These are phyloP conservation scores for Shiraia bambusicola DNA, from an alignment of 2,329 filamentous ascomycete species.

Conservation along the genomic window DNA sequence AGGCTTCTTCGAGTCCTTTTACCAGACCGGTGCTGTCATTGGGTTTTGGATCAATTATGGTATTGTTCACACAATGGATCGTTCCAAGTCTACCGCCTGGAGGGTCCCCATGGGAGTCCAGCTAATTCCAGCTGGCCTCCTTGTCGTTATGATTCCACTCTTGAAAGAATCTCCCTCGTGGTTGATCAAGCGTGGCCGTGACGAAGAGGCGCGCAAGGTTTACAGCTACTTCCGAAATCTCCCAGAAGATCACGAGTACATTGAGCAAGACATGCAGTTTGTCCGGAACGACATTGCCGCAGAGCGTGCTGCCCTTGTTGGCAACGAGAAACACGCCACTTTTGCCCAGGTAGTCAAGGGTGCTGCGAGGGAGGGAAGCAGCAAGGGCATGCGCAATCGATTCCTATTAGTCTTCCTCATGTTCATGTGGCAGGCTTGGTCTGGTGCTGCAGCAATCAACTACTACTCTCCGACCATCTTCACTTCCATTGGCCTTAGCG, in stretches of 20 bases:
- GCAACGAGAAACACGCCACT: conserved; percentile 25
- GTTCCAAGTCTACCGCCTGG: conserved; percentile 58
- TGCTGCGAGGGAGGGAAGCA: conserved; percentile 30
- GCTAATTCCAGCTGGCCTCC: conserved; percentile 44
- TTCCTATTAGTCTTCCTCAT: conserved; percentile 45
- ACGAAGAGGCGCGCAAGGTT: conserved; percentile 44
- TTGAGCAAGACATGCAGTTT: conserved; percentile 41
- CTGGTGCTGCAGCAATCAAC: conserved; percentile 41
- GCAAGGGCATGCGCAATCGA: conserved; percentile 46
- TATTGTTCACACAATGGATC: conserved; percentile 45
- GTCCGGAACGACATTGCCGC: conserved; percentile 36
- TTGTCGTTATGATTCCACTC: conserved; percentile 36
- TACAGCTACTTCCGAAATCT: conserved; percentile 52
- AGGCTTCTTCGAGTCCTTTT: conserved; percentile 66
- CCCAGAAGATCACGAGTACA: conserved; percentile 43
- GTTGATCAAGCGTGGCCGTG: conserved; percentile 31
- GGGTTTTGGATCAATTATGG: conserved; percentile 48
- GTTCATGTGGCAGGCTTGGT: conserved; percentile 44
- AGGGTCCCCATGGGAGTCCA: conserved; percentile 60
- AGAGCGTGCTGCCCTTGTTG: conserved; percentile 32
- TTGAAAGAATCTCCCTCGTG: conserved; percentile 40
- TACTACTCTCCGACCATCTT: conserved; percentile 44
- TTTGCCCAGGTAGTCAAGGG: conserved; percentile 34
- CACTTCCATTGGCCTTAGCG: conserved; percentile 37
- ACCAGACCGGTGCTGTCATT: conserved; percentile 60